These are phyloP conservation scores for Fusarium begoniae DNA, from an alignment of 2,329 filamentous ascomycete species.

Conservation along the genomic window DNA sequence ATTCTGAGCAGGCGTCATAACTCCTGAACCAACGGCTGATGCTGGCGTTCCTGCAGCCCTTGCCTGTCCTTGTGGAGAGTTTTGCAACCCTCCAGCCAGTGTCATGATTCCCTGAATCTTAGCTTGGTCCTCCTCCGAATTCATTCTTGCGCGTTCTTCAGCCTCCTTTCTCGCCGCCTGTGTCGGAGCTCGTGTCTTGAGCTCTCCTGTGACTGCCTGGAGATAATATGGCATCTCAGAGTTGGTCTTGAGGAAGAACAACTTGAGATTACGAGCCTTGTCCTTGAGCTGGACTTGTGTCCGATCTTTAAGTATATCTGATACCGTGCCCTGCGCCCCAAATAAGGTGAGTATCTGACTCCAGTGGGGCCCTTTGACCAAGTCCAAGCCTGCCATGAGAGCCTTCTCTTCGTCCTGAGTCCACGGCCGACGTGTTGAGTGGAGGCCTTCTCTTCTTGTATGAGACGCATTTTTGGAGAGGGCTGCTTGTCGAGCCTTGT, in stretches of 20 bases:
- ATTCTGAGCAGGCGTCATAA: constrained; percentile 48
- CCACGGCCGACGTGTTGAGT: constrained; percentile 80
- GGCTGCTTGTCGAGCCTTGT: constrained; percentile 67
- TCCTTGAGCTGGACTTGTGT: constrained; percentile 94
- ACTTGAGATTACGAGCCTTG: constrained; percentile 87
- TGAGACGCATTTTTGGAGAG: constrained; percentile 65
- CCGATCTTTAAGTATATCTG: constrained; percentile 84
- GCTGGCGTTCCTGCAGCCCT: constrained; percentile 38
- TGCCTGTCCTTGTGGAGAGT: constrained; percentile 47
- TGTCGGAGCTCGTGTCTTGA: constrained; percentile 84
- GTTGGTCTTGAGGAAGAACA: constrained; percentile 91
- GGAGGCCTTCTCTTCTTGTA: constrained; percentile 64
- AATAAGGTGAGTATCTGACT: constrained; percentile 89
- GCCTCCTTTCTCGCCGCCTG: constrained; percentile 76
- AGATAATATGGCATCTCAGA: constrained; percentile 91
- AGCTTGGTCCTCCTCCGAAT: constrained; percentile 67
- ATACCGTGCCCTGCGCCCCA: constrained; percentile 80
- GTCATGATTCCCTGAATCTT: constrained; percentile 69
- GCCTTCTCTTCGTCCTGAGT: constrained; percentile 90
- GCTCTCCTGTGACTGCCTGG: constrained; percentile 86
- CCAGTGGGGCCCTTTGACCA: constrained; percentile 92
- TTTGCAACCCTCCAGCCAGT: constrained; percentile 62
- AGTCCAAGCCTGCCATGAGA: constrained; percentile 86
- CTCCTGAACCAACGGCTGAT: constrained; percentile 41
- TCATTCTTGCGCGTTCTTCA: constrained; percentile 68